Percentiles rank a stretch among this genome's conserved stretches.
Conservation (phyloP, 1,284 basidiomycete genomes). For the Entoloma clypeatum region DNA sequence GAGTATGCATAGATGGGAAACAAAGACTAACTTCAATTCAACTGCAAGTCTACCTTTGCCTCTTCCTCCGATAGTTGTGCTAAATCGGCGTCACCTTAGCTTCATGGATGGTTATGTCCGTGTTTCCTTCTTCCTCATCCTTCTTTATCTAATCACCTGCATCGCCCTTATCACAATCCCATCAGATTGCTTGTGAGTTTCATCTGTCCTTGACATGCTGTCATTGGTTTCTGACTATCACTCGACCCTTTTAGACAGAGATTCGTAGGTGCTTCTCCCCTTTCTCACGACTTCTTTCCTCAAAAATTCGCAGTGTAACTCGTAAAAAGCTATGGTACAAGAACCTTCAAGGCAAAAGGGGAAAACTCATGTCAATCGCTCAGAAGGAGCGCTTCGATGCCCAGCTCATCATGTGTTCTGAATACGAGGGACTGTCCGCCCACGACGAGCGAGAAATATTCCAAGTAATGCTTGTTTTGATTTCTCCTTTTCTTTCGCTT, state of each 20-base stretch:
- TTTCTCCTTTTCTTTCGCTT: background rate
- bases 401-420: conserved; percentile 57
- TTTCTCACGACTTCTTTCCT: background rate
- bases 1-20: conserved; percentile 69
- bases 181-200: conserved; percentile 46
- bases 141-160: conserved; percentile 5
- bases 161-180: background rate
- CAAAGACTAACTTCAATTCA: conserved; percentile 68
- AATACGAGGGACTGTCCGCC: conserved; percentile 52
- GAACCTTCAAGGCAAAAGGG: conserved; percentile 22
- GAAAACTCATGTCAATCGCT: conserved; percentile 35
- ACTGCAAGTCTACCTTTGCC: conserved; percentile 32
- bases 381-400: conserved; percentile 44
- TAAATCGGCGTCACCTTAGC: conserved; percentile 24
- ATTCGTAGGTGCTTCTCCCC: conserved; percentile 38
- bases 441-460: conserved; percentile 66
- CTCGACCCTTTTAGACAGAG: conserved; percentile 36
- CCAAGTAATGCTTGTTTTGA: conserved; percentile 37
- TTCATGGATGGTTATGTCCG: conserved; percentile 58
- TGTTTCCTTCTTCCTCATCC: conserved; percentile 14
- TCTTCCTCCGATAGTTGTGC: background rate
- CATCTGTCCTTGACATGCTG: background rate
- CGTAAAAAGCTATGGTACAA: conserved; percentile 47
- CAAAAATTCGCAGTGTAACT: conserved; percentile 25
- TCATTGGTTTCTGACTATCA: conserved; percentile 1